These are phyloP conservation scores for Aspergillus kassunensis DNA, from an alignment of 495 filamentous ascomycete genomes.

Conservation along the genomic window DNA sequence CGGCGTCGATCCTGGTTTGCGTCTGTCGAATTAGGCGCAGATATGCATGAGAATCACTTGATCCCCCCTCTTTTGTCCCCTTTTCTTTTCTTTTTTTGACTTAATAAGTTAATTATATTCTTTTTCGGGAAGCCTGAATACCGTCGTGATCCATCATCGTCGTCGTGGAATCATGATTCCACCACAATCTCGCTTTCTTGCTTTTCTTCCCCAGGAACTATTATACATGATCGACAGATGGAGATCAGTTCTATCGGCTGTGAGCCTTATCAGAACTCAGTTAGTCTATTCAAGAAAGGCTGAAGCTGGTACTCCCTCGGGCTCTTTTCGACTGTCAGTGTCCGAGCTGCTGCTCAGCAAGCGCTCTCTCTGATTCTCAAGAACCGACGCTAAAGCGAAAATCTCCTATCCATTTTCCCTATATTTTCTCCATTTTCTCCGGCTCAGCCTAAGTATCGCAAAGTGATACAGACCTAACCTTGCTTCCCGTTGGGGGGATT, in stretches of 20 bases:
- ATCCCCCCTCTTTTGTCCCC: not conserved
- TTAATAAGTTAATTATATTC: too few species aligned
- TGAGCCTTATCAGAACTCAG: conserved; percentile 28
- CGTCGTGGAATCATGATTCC: conserved; percentile 2
- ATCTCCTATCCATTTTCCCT: conserved; percentile 5
- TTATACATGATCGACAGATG: conserved; percentile 32
- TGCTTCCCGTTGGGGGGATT: not conserved
- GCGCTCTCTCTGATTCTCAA: not conserved
- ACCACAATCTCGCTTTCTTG: conserved; percentile 1
- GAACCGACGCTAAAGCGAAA: conserved; percentile 7
- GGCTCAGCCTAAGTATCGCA: not conserved
- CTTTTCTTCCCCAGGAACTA: too few species aligned
- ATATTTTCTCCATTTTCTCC: conserved; percentile 1
- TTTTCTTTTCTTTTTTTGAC: not conserved
- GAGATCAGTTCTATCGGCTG: conserved; percentile 45
- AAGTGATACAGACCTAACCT: not conserved
- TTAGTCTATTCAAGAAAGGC: too few species aligned
- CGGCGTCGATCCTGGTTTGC: conserved; percentile 6
- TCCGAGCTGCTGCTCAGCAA: not conserved
- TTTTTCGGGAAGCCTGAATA: too few species aligned
- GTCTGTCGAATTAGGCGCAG: not conserved
- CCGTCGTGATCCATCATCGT: too few species aligned
- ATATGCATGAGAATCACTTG: not conserved
- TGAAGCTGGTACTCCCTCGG: too few species aligned
- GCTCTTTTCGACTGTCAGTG: not conserved